Evolutionary conservation across 2,329 filamentous ascomycete species (phyloP), one percentile per base, ranked within the genome.

Genomic region (Didymella sp.): DNA sequence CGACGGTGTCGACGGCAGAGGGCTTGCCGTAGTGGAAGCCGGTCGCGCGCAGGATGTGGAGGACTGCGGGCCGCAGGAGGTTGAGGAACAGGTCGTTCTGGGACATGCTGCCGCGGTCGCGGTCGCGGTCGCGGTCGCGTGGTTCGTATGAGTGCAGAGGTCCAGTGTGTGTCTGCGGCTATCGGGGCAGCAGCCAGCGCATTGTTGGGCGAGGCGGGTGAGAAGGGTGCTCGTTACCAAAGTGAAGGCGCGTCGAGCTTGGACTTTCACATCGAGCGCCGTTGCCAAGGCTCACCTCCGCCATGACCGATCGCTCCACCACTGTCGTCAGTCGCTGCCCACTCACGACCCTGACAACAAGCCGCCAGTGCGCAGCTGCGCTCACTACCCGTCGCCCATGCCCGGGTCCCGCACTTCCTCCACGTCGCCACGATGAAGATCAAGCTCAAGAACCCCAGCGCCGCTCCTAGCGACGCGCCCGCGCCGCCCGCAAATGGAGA

Each of bases 11-110:
- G 55, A 97, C 82, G 6, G 96, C 92, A 3, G 89, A 89, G 2
- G 91, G 88, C 51, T 87, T 87, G 47, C 92, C 90, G 38, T 89
- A 84, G 74, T 96, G 91, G 79, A 96, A 98, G 73, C 94, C 94
- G 22, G 92, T 89, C 27, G 93, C 91, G 71, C 94, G 92, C 48
- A 98, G 87, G 69, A 96, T 94, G 77, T 97, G 92, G 56, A 98
- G 86, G 59, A 97, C 86, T 44, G 89, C 88, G 2, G 94, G 94
- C 38, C 92, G 91, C 55, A 98, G 84, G 62, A 96, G 88, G 59
- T 90, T 89, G 77, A 91, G 89, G 78, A 89, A 85, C 45, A 90
- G 80, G 56, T 75, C 73, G 71, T 73, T 65, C 33, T 70, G 62
- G 61, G 73, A 76, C 73, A 76, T 76, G 66, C 57, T 70, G 62